These are phyloP conservation scores for Dactylellina haptotyla DNA, from an alignment of 2,329 filamentous ascomycete genomes.

Conservation along the genomic window DNA sequence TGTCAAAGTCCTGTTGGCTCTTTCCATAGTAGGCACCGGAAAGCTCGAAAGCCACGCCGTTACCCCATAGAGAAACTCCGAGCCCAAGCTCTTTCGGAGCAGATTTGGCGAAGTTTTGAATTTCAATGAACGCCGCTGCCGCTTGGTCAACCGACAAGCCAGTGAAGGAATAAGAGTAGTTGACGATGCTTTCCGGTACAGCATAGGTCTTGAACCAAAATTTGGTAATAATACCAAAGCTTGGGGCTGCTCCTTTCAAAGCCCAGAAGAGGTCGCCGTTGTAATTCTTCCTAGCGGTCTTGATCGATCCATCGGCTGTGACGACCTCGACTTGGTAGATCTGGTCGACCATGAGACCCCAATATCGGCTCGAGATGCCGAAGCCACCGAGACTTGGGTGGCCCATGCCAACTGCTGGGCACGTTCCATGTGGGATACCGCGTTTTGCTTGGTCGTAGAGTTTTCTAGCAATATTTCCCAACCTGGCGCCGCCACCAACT, in stretches of 20 bases:
- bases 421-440: constrained; percentile 58
- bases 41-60: constrained; percentile 28
- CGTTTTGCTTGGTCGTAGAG: constrained; percentile 60
- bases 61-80: constrained; percentile 55
- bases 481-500: constrained; percentile 65
- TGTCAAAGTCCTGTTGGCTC: constrained; percentile 10
- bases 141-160: constrained; percentile 62
- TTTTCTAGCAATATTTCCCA: constrained; percentile 63
- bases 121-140: constrained; percentile 60
- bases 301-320: constrained; percentile 57
- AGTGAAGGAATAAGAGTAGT: constrained; percentile 59
- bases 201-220: constrained; percentile 63
- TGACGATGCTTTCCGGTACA: constrained; percentile 59
- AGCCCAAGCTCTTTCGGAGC: constrained; percentile 57
- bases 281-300: constrained; percentile 57
- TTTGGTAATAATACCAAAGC: constrained; percentile 62
- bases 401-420: constrained; percentile 61
- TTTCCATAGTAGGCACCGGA: constrained; percentile 53
- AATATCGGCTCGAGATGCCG: constrained; percentile 63
- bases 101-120: constrained; percentile 54
- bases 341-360: constrained; percentile 67
- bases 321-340: constrained; percentile 66
- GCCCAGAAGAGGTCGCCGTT: constrained; percentile 64
- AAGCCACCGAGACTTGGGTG: constrained; percentile 63
- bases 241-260: constrained; percentile 63